Evolutionary conservation across 805 yeast genomes (phyloP).

Genomic region (Saturnispora saitoi): DNA sequence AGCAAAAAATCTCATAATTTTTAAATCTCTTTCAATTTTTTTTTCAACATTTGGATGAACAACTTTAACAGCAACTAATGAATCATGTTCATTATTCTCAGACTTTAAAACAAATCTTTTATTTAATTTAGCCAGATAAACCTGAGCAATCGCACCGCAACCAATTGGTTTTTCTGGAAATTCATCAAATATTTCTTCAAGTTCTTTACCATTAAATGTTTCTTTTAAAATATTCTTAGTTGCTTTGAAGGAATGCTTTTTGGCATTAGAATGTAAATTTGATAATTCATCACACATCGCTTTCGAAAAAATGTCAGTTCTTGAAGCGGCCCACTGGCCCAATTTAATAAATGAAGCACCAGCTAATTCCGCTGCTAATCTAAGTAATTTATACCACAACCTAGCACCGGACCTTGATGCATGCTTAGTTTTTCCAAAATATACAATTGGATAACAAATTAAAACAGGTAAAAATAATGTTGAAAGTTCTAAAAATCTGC

Average conservation of each 20-base stretch:
- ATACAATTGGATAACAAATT: conserved; percentile 51
- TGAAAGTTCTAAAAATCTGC: conserved; percentile 63
- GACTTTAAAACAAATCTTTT: conserved; percentile 26
- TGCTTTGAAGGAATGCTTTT: conserved; percentile 53
- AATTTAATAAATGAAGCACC: conserved; percentile 89
- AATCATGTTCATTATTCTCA: conserved; percentile 29
- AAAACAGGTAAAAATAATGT: conserved; percentile 64
- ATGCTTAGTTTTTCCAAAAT: conserved; percentile 37
- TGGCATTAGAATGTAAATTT: conserved; percentile 73
- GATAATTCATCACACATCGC: conserved; percentile 73
- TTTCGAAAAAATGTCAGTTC: conserved; percentile 84
- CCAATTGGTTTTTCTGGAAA: conserved; percentile 75
- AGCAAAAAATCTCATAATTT: conserved; percentile 80
- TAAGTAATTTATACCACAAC: conserved; percentile 61
- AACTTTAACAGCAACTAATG: conserved; percentile 81
- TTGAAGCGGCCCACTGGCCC: conserved; percentile 98
- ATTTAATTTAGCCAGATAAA: conserved; percentile 64
- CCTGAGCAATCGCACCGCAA: conserved; percentile 98
- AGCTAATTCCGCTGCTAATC: conserved; percentile 66
- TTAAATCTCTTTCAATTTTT: conserved; percentile 69
- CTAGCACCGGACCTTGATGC: conserved; percentile 52
- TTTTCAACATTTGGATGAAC: conserved; percentile 79
- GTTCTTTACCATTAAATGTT: conserved; percentile 43
- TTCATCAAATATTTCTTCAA: conserved; percentile 75
- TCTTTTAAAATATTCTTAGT: conserved; percentile 52